Evolutionary conservation across 805 yeast genomes (phyloP), one percentile per base, ranked within the genome.

Genomic region (Saturnispora besseyi): DNA sequence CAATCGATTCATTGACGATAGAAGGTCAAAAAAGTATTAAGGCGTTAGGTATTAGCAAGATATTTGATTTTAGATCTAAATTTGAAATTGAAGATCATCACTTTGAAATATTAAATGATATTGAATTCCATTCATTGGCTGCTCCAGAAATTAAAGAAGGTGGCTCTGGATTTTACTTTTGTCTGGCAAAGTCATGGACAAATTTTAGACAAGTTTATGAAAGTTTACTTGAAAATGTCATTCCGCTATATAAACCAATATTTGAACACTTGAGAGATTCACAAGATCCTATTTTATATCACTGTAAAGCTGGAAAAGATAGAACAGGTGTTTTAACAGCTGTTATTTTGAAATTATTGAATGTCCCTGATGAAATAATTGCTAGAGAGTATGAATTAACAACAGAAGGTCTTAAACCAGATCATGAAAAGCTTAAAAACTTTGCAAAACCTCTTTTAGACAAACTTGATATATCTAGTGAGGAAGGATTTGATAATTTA

Each of bases 271-370:
- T 87, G 44, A 69, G 81, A 43, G 87, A 83, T 51, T 62, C 70
- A 38, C 74, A 79, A 3, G 63, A 67, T n/a, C 75, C 77, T 2
- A 66, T 87, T 51, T 64, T 83, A 9, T 78, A 81, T 63, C 91
- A 86, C 61, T 87, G 95, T 65, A 78, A 90, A 4, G 91, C 91
- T 1, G 96, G 96, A 2, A 87, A 87, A 62, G 96, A 87, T 62
- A 74, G 95, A 41, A 87, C 96, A 0, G 96, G 95, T 0, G 72
- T 86, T 12, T 61, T 84, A 55, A 76, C 82, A 2, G 84, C 87
- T 80, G 62, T 87, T 53, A 68, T 87, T 5, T 69, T 87, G 42
- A 66, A 79, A 18, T 61, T 85, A 8, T 66, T 77, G 5, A 90
- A 86, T 0, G 86, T 87, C 3, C 87, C 83, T 52, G 70, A 73